Evolutionary conservation across 768 basidiomycete genomes (phyloP).

Genomic region (Termitomyces sp.): DNA sequence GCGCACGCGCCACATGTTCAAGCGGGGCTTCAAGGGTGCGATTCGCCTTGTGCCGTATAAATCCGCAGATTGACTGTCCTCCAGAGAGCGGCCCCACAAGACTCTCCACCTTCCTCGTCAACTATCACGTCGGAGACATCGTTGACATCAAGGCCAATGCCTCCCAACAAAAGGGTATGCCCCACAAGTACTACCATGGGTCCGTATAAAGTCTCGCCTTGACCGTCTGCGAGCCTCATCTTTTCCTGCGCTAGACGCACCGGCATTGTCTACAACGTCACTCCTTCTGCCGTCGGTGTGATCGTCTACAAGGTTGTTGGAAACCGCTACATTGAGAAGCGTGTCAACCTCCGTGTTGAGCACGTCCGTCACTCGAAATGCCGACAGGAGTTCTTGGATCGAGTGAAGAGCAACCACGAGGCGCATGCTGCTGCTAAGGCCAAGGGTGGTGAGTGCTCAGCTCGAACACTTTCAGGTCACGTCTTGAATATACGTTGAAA

Average conservation of each 20-base stretch:
- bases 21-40: constrained; percentile 95
- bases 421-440: constrained; percentile 84
- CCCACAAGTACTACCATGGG: constrained; percentile 99
- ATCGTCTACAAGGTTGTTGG: constrained; percentile 99
- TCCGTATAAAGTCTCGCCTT: constrained; percentile 38
- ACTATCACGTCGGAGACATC: constrained; percentile 95
- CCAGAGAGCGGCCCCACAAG: constrained; percentile 87
- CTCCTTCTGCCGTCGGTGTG: constrained; percentile 90
- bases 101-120: constrained; percentile 89
- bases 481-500: constrained; percentile 5
- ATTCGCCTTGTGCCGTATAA: constrained; percentile 9
- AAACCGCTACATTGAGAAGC: constrained; percentile 98
- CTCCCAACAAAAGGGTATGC: constrained; percentile 99
- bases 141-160: constrained; percentile 99
- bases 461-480: neutral
- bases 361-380: constrained; percentile 97
- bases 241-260: constrained; percentile 63
- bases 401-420: constrained; percentile 89
- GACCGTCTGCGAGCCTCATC: constrained; percentile 4
- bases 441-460: constrained; percentile 73
- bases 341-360: constrained; percentile 96
- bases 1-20: constrained; percentile 99
- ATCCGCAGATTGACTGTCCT: constrained; percentile 4
- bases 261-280: constrained; percentile 98
- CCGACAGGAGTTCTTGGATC: constrained; percentile 94